Conservation (phyloP, 495 filamentous ascomycete genomes). For the Penicillium coprophilum region DNA sequence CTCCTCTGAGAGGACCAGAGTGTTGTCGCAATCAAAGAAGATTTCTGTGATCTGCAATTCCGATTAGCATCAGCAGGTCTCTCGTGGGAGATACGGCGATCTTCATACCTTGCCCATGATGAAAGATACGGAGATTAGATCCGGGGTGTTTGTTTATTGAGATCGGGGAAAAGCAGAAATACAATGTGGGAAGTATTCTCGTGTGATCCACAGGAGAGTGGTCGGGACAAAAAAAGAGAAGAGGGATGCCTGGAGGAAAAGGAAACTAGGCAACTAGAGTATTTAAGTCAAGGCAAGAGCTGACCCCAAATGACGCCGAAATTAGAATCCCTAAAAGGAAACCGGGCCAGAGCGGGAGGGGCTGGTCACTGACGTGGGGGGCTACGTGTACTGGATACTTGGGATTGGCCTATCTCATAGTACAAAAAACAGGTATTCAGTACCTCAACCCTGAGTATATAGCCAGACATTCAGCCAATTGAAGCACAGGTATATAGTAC, state of each 20-base stretch:
- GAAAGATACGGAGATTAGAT: slow-evolving; percentile 15
- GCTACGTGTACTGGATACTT: slow-evolving; percentile 3
- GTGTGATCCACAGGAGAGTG: slow-evolving; percentile 6
- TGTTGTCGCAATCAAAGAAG: slow-evolving; percentile 98
- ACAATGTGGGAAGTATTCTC: not conserved
- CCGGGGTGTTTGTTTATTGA: slow-evolving; percentile 11
- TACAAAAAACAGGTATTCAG: not conserved
- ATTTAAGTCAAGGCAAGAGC: slow-evolving; percentile 18
- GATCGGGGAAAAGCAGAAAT: slow-evolving; percentile 1
- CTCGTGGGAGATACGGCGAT: not conserved
- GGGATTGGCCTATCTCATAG: not conserved
- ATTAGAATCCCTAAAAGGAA: slow-evolving; percentile 8
- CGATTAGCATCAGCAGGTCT: slow-evolving; percentile 24
- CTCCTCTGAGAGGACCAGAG: slow-evolving; percentile 87
- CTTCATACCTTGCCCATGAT: slow-evolving; percentile 49
- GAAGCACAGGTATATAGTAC: not conserved
- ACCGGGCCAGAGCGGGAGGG: slow-evolving; percentile 22
- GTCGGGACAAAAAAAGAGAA: not conserved
- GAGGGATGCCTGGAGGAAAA: not conserved
- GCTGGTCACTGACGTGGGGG: slow-evolving; percentile 16
- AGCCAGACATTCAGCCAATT: slow-evolving; percentile 1
- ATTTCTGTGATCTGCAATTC: slow-evolving; percentile 66
- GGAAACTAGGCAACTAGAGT: slow-evolving; percentile 2
- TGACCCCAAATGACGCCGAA: slow-evolving; percentile 21
- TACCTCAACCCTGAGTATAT: slow-evolving; percentile 1